phyloP scores from a whole-genome alignment of 106 monocot species.

The Alisma plantagoaquatica region DNA sequence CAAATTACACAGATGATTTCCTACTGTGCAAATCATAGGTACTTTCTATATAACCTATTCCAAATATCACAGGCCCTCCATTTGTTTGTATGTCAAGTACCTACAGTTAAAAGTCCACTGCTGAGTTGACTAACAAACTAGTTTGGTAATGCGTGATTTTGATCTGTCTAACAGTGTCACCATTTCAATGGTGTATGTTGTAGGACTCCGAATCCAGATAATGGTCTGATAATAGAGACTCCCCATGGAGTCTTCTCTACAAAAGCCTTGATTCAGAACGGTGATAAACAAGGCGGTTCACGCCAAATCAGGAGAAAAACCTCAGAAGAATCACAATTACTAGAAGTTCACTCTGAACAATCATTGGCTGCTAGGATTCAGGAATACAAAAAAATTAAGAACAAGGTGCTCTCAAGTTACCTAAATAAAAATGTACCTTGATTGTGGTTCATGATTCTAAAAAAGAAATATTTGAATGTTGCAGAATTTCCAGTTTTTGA shows the following conservation, averaged over 20 bases:
- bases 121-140: not conserved
- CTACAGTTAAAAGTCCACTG: no score
- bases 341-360: not conserved
- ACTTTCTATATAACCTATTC: slow-evolving; percentile 19
- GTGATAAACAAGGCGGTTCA: slow-evolving; percentile 33
- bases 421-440: not conserved
- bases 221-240: slow-evolving; percentile 63
- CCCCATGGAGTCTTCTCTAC: slow-evolving; percentile 61
- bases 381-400: slow-evolving; percentile 4
- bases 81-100: not conserved
- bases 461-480: not conserved
- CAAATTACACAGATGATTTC: slow-evolving; percentile 78
- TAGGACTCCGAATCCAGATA: slow-evolving; percentile 74
- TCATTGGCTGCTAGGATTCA: slow-evolving; percentile 19
- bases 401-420: slow-evolving; percentile 9
- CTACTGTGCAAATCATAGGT: slow-evolving; percentile 87
- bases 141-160: not conserved
- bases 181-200: slow-evolving; percentile 23
- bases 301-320: slow-evolving; percentile 29
- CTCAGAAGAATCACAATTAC: not conserved
- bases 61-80: not conserved
- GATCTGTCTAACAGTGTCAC: slow-evolving; percentile 45
- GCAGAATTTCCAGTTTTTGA: not conserved
- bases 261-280: slow-evolving; percentile 43
- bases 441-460: not conserved